These are phyloP conservation scores for Kwoniella dendrophila DNA, from an alignment of 768 basidiomycete species.

Conservation along the genomic window DNA sequence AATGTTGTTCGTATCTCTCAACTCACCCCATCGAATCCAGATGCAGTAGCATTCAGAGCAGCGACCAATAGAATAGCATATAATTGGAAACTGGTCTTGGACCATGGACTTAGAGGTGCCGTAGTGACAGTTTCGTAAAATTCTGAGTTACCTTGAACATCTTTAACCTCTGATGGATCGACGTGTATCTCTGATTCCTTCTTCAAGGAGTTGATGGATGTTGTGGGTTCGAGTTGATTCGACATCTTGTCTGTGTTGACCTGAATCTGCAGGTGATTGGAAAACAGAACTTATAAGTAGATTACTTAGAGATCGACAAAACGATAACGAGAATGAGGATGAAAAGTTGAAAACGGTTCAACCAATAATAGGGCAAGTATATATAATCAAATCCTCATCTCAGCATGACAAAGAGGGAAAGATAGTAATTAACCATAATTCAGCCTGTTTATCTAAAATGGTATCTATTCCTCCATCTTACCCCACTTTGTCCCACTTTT, in stretches of 20 bases:
- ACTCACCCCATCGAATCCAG: constrained; percentile 31
- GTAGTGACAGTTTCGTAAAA: constrained; percentile 24
- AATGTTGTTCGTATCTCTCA: too few relatives aligned
- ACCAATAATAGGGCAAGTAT: neutral
- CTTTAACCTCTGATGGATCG: constrained; percentile 8
- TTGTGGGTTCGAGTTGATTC: neutral
- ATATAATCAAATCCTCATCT: too few relatives aligned
- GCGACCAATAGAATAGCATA: constrained; percentile 27
- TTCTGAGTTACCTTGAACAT: constrained; percentile 19
- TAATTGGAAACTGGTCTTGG: constrained; percentile 25
- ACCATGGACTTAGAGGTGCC: constrained; percentile 22
- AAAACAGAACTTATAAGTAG: too few relatives aligned
- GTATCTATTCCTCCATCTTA: too few relatives aligned
- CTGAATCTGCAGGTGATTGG: too few relatives aligned
- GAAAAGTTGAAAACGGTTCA: neutral
- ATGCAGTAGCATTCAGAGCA: constrained; percentile 28
- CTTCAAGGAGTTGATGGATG: constrained; percentile 1
- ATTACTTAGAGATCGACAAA: neutral
- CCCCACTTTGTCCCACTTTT: too few relatives aligned
- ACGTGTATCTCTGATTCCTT: constrained; percentile 1
- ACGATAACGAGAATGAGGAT: neutral
- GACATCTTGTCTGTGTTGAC: too few relatives aligned
- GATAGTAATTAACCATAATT: too few relatives aligned
- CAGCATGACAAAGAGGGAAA: too few relatives aligned
- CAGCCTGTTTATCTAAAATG: too few relatives aligned